phyloP scores from a whole-genome alignment of 1,284 basidiomycete genomes.

The Sporisorium exsertum region DNA sequence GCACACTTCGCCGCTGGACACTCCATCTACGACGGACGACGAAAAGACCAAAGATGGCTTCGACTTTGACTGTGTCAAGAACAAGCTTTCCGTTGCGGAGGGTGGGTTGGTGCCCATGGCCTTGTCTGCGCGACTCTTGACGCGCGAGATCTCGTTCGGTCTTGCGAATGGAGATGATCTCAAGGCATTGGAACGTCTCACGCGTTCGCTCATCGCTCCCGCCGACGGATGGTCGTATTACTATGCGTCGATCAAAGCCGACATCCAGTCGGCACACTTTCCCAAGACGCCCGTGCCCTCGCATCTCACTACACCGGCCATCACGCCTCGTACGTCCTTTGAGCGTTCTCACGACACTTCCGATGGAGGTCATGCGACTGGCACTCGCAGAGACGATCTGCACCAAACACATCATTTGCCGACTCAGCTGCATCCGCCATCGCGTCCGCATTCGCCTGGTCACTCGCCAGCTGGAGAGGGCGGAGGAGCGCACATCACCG shows the following conservation, averaged over 20 bases:
- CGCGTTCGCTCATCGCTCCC: conserved; percentile 70
- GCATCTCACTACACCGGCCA: conserved; percentile 27
- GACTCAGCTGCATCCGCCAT: conserved; percentile 22
- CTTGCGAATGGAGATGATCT: conserved; percentile 77
- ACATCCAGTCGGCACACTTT: conserved; percentile 49
- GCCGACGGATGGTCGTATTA: conserved; percentile 78
- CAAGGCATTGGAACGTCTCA: conserved; percentile 72
- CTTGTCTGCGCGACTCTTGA: conserved; percentile 74
- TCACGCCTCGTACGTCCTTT: conserved; percentile 40
- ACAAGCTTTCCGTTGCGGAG: conserved; percentile 73
- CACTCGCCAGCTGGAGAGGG: background rate
- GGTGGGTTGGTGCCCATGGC: conserved; percentile 74
- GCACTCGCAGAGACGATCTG: too few species aligned
- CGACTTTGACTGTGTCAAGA: conserved; percentile 46
- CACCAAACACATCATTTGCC: conserved; percentile 11
- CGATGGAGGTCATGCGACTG: conserved; percentile 23
- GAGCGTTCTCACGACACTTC: conserved; percentile 30
- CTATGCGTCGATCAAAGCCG: conserved; percentile 59
- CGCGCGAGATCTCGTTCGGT: conserved; percentile 76
- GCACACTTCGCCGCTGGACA: conserved; percentile 71
- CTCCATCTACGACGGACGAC: conserved; percentile 28
- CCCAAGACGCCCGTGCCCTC: conserved; percentile 51
- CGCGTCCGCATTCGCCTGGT: conserved; percentile 27
- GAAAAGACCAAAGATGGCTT: conserved; percentile 70
- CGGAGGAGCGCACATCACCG: background rate